Percentiles rank a stretch among this genome's conserved stretches.
These are phyloP conservation scores for Coriaria nepalensis DNA, from an alignment of 306 rosid species.

Conservation along the genomic window DNA sequence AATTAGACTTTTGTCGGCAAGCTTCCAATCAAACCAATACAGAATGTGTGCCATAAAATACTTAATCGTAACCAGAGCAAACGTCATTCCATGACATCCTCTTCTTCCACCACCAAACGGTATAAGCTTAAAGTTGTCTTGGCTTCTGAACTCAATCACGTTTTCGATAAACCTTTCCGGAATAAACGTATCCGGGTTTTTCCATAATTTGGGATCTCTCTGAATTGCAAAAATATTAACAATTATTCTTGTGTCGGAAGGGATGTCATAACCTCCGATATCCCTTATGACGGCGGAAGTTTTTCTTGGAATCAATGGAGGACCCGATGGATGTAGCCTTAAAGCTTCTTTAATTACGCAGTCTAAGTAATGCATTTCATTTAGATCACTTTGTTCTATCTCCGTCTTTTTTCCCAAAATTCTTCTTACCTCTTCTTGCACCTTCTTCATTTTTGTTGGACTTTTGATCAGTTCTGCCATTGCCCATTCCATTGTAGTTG, in stretches of 20 bases:
- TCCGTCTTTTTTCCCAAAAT: background rate
- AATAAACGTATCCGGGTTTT: background rate
- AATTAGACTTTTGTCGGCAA: background rate
- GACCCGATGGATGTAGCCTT: constrained; percentile 2
- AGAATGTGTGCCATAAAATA: background rate
- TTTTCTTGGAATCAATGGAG: background rate
- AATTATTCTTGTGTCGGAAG: background rate
- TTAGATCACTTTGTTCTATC: background rate
- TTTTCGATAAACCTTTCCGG: constrained; percentile 1
- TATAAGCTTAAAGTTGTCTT: no score
- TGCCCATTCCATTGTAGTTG: background rate
- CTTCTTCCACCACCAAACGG: background rate
- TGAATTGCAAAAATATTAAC: background rate
- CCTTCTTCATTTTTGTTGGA: constrained; percentile 1
- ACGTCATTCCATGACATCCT: background rate
- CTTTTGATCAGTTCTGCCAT: background rate
- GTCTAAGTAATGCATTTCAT: background rate
- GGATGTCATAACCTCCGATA: constrained; percentile 2
- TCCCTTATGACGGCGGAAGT: background rate
- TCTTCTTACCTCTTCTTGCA: constrained; percentile 3
- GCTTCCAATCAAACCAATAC: background rate
- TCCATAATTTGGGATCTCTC: background rate
- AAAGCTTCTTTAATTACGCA: constrained; percentile 1
- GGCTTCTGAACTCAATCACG: background rate
- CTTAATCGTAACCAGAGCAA: background rate